phyloP scores from a whole-genome alignment of 768 basidiomycete species.

The Rossbeevera mucosa region DNA sequence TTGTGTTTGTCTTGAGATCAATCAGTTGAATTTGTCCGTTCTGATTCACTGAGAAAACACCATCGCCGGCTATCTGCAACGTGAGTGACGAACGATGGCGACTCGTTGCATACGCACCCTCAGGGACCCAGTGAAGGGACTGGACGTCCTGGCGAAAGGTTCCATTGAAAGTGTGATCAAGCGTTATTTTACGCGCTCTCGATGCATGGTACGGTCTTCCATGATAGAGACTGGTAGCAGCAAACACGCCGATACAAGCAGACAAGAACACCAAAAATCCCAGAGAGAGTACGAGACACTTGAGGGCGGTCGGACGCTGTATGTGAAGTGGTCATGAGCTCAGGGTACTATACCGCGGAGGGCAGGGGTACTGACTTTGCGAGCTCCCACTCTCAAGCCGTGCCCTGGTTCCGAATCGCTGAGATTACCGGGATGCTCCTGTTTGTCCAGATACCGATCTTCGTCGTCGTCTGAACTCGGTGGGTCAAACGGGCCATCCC shows the following conservation, averaged over 20 bases:
- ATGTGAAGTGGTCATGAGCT: slow-evolving; percentile 5
- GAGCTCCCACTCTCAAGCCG: slow-evolving; percentile 33
- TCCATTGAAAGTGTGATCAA: slow-evolving; percentile 92
- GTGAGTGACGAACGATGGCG: slow-evolving; percentile 2
- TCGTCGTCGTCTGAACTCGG: slow-evolving; percentile 73
- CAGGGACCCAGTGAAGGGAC: slow-evolving; percentile 79
- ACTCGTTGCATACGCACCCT: slow-evolving; percentile 52
- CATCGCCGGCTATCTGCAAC: slow-evolving; percentile 73
- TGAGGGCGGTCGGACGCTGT: slow-evolving; percentile 50
- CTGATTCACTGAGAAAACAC: slow-evolving; percentile 70
- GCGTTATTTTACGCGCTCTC: slow-evolving; percentile 64
- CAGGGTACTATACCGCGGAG: background rate
- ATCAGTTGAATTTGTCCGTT: slow-evolving; percentile 71
- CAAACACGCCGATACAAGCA: slow-evolving; percentile 68
- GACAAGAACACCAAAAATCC: slow-evolving; percentile 57
- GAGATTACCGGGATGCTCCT: slow-evolving; percentile 12
- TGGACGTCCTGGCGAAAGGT: slow-evolving; percentile 58
- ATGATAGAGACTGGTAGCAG: slow-evolving; percentile 64
- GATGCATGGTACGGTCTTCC: slow-evolving; percentile 47
- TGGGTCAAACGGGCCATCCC: slow-evolving; percentile 71
- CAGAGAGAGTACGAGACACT: slow-evolving; percentile 60
- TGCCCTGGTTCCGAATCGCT: slow-evolving; percentile 27
- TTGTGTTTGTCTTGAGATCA: slow-evolving; percentile 72
- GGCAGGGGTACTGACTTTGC: slow-evolving; percentile 29
- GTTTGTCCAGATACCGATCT: slow-evolving; percentile 45